These are phyloP conservation scores for Botrytis tulipae DNA, from an alignment of 2,329 filamentous ascomycete genomes.

Conservation along the genomic window DNA sequence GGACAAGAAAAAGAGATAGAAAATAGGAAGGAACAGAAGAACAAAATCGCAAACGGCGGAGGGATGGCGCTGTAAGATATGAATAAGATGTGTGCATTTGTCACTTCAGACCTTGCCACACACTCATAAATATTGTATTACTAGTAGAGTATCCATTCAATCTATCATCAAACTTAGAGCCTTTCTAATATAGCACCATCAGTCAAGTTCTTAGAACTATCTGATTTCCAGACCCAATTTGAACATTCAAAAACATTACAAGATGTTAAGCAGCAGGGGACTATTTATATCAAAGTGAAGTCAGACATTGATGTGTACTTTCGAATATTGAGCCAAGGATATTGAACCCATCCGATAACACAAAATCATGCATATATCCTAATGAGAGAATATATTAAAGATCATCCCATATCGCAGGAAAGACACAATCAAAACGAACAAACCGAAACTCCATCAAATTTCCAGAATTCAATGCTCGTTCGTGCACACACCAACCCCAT, in stretches of 20 bases:
- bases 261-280: background rate
- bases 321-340: background rate
- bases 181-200: background rate
- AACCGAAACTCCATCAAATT: background rate
- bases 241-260: background rate
- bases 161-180: background rate
- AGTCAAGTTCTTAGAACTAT: background rate
- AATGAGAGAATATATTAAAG: background rate
- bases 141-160: background rate
- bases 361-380: background rate
- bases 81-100: background rate
- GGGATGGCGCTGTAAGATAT: background rate
- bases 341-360: background rate
- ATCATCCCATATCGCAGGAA: background rate
- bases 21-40: constrained; percentile 9
- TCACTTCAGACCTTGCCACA: background rate
- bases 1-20: constrained; percentile 25
- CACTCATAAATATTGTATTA: background rate
- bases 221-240: background rate
- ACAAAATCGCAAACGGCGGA: background rate
- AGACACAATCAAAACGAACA: background rate
- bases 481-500: background rate
- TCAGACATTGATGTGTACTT: background rate
- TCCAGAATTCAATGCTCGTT: background rate
- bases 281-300: background rate